Evolutionary conservation across 2,329 filamentous ascomycete species (phyloP).

Genomic region (Colletotrichum karsti): DNA sequence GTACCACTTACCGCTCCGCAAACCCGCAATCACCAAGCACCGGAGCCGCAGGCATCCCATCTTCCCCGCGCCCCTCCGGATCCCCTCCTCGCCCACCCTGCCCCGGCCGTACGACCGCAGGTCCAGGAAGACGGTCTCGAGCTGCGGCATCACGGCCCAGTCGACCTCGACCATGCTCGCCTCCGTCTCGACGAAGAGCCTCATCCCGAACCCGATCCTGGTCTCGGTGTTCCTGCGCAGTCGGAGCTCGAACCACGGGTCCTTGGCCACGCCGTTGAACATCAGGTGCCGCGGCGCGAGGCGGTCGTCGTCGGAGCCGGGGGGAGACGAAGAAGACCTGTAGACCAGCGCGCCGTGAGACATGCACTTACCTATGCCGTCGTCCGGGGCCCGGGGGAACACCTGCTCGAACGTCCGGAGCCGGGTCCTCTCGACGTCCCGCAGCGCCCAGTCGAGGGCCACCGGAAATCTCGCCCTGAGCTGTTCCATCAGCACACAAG

Average conservation of each 20-base stretch:
- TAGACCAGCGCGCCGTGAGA: slow-evolving; percentile 6
- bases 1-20: neutral
- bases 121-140: slow-evolving; percentile 25
- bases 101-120: slow-evolving; percentile 11
- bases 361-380: slow-evolving; percentile 15
- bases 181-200: neutral
- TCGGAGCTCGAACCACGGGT: slow-evolving; percentile 1
- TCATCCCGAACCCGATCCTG: neutral
- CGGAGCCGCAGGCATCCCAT: slow-evolving; percentile 17
- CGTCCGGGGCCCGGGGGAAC: neutral
- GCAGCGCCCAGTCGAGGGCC: neutral
- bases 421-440: neutral
- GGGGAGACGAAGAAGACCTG: no score
- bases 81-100: neutral
- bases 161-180: neutral
- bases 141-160: slow-evolving; percentile 11
- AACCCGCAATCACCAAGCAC: slow-evolving; percentile 11
- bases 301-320: neutral
- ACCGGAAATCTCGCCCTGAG: neutral
- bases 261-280: slow-evolving; percentile 9
- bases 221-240: neutral
- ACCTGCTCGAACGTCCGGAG: slow-evolving; percentile 1
- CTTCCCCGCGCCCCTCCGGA: slow-evolving; percentile 4
- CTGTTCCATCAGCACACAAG: neutral
- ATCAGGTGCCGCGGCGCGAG: slow-evolving; percentile 15